These are phyloP conservation scores for Wickerhamomyces ciferrii DNA, from an alignment of 805 yeast species.

Conservation along the genomic window DNA sequence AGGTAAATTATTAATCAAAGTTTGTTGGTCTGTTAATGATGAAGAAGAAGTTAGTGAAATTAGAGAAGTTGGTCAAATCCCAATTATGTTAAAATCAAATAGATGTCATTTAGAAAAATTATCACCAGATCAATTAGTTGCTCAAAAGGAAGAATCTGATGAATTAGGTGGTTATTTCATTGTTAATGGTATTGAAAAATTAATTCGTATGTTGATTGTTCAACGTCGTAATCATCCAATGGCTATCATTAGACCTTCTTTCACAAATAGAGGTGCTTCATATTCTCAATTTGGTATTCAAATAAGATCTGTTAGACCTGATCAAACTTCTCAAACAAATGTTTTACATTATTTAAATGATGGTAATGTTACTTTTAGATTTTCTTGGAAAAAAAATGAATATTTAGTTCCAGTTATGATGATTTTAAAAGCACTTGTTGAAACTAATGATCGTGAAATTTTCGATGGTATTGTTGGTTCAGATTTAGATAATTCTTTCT, in stretches of 20 bases:
- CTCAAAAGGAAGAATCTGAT: constrained; percentile 82
- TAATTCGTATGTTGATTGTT: constrained; percentile 94
- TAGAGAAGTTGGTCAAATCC: constrained; percentile 88
- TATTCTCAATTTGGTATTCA: constrained; percentile 91
- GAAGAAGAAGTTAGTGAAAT: constrained; percentile 77
- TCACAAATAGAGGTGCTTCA: constrained; percentile 87
- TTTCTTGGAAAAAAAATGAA: constrained; percentile 96
- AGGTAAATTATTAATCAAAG: constrained; percentile 71
- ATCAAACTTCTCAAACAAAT: constrained; percentile 95
- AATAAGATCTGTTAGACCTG: constrained; percentile 91
- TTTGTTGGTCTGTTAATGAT: constrained; percentile 83
- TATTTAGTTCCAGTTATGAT: constrained; percentile 89
- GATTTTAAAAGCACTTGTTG: constrained; percentile 85
- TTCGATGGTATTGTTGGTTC: constrained; percentile 95
- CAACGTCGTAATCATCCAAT: constrained; percentile 97
- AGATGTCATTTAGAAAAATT: constrained; percentile 85
- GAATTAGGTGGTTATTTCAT: constrained; percentile 94
- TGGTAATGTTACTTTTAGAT: constrained; percentile 94
- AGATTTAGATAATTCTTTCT: constrained; percentile 81
- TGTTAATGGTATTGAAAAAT: constrained; percentile 94
- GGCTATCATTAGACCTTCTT: constrained; percentile 95
- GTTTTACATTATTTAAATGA: constrained; percentile 94
- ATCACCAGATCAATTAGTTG: constrained; percentile 78
- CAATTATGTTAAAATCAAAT: constrained; percentile 86
- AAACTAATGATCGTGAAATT: constrained; percentile 90